Conservation (phyloP, 2,329 filamentous ascomycete genomes). For the Coleophoma eucalyptorum region DNA sequence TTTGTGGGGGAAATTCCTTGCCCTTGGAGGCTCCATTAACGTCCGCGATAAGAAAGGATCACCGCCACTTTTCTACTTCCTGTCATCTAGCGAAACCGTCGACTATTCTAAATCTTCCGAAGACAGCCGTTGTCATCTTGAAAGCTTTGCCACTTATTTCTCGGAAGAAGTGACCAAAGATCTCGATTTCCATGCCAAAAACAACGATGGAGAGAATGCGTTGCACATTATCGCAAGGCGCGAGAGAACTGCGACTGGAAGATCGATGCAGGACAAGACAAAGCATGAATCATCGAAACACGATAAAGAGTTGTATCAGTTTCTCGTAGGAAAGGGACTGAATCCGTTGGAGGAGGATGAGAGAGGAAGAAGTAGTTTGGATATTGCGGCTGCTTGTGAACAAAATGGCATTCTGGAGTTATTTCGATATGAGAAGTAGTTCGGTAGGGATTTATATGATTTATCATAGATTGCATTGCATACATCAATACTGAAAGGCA, state of each 20-base stretch:
- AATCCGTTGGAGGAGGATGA: slow-evolving; percentile 10
- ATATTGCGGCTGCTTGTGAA: slow-evolving; percentile 12
- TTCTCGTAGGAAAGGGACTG: slow-evolving; percentile 9
- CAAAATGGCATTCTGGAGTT: slow-evolving; percentile 11
- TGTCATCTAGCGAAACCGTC: slow-evolving; percentile 2
- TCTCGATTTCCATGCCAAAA: slow-evolving; percentile 10
- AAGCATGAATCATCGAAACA: background rate
- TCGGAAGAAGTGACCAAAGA: background rate
- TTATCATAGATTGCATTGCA: no score
- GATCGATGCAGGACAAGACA: slow-evolving; percentile 8
- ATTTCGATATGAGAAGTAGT: slow-evolving; percentile 3
- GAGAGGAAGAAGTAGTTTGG: slow-evolving; percentile 9
- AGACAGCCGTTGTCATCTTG: slow-evolving; percentile 6
- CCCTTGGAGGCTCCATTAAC: slow-evolving; percentile 3
- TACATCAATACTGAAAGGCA: no score
- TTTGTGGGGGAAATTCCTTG: slow-evolving; percentile 8
- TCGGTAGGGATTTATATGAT: no score
- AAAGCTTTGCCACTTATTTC: slow-evolving; percentile 7
- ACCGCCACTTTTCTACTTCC: slow-evolving; percentile 10
- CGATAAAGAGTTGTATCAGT: slow-evolving; percentile 10
- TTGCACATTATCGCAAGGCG: background rate
- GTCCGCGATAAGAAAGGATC: slow-evolving; percentile 6
- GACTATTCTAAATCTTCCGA: slow-evolving; percentile 2
- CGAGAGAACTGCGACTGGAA: background rate
- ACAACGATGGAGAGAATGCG: slow-evolving; percentile 1